Evolutionary conservation across 805 yeast genomes (phyloP), one percentile per base, ranked within the genome.

Genomic region (Zygosaccharomyces lentus): DNA sequence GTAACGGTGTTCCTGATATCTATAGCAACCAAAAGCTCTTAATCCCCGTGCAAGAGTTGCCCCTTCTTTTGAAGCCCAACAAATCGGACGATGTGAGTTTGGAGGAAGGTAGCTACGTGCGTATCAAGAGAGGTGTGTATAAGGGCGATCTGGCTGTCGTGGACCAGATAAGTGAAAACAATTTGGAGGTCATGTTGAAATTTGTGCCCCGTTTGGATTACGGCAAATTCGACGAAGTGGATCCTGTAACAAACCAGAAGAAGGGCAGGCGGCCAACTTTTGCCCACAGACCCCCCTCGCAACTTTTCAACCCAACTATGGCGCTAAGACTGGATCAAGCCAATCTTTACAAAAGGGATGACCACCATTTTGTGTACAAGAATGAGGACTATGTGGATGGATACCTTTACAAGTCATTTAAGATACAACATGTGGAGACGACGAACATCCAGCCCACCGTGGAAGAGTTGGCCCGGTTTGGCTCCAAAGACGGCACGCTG

Each of bases 31-130:
- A 84, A 59, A 86, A 87, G 67, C 75, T 90, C 41, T 73, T 91
- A 50, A 96, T 93, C 39, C 99, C 99, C 5, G 93, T 93, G 48
- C 87, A 87, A 64, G 99, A 93, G 68, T 86, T 89, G 65, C 96
- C 96, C 1, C 95, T 90, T 65, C 74, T 93, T 59, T 74, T 93
- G 63, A 85, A 95, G 61, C 96, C 95, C 46, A 87, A 82, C 45
- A 88, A 85, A 66, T 80, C 95, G 0, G 78, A 87, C 43, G 98
- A 90, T 58, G 84, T 88, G 21, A 90, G 87, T 57, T 71, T 93
- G 19, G 83, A 82, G 38, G 97, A 96, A 6, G 99, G 99, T 17
- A 80, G 88, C 25, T 93, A 91, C 65, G 95, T 93, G 42, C 77
- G 99, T 54, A 77, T 93, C 52, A 84, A 85, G 58, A 78, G 96